These are phyloP conservation scores for Paulownia fortunei DNA, from an alignment of 257 asterid genomes.

Conservation along the genomic window DNA sequence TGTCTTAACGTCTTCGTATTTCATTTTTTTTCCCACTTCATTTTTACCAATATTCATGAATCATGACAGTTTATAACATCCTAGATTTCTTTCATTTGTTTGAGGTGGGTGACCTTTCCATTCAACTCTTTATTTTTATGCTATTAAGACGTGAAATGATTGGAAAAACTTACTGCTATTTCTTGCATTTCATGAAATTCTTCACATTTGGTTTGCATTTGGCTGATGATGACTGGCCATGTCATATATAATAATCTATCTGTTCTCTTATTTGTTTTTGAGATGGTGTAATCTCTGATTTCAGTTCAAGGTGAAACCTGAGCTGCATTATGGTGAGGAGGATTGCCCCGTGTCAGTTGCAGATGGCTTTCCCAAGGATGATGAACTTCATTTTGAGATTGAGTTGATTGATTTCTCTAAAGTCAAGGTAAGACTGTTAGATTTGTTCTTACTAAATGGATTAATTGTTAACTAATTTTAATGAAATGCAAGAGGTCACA, in stretches of 20 bases:
- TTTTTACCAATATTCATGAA: background rate
- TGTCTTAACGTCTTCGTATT: background rate
- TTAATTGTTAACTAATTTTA: background rate
- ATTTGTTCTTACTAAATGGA: conserved; percentile 14
- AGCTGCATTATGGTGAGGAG: conserved; percentile 89
- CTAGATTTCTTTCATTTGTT: background rate
- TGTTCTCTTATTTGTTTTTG: conserved; percentile 11
- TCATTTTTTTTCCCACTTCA: background rate
- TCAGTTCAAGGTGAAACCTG: conserved; percentile 95
- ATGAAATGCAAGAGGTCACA: background rate
- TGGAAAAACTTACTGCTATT: background rate
- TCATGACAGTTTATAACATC: background rate
- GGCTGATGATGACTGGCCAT: conserved; percentile 13
- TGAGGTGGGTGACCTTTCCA: background rate
- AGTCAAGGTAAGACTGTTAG: conserved; percentile 79
- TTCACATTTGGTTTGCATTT: conserved; percentile 12
- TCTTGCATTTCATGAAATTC: conserved; percentile 7
- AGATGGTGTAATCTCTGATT: conserved; percentile 37
- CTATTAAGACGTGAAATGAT: background rate
- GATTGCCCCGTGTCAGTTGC: conserved; percentile 80
- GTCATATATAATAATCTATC: background rate
- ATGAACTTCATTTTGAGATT: conserved; percentile 93
- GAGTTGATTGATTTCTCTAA: conserved; percentile 89
- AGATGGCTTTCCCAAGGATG: conserved; percentile 88
- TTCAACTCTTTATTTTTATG: background rate